These are phyloP conservation scores for Xylaria grammica DNA, from an alignment of 495 filamentous ascomycete genomes.

Conservation along the genomic window DNA sequence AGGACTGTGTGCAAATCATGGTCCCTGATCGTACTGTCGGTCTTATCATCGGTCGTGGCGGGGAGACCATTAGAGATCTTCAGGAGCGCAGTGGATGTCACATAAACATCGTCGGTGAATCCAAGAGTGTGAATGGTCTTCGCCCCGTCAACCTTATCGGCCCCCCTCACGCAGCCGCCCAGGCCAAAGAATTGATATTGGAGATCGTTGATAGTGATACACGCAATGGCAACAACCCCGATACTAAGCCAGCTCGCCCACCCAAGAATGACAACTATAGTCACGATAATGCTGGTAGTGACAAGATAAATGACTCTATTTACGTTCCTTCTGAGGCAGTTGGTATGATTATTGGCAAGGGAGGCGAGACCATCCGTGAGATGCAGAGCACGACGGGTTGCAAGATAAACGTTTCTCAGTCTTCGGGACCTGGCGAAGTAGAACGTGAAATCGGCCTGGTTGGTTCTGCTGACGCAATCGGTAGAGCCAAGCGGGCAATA, in stretches of 20 bases:
- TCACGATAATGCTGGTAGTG: slow-evolving; percentile 46
- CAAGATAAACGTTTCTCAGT: slow-evolving; percentile 86
- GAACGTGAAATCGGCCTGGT: slow-evolving; percentile 82
- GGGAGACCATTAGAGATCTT: slow-evolving; percentile 87
- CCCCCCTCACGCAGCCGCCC: slow-evolving; percentile 63
- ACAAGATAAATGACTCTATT: slow-evolving; percentile 79
- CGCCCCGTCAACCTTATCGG: slow-evolving; percentile 86
- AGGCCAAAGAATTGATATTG: slow-evolving; percentile 79
- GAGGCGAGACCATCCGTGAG: slow-evolving; percentile 85
- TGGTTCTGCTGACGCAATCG: slow-evolving; percentile 73
- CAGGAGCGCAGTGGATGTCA: slow-evolving; percentile 85
- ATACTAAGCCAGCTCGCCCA: slow-evolving; percentile 32
- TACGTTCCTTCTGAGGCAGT: slow-evolving; percentile 83
- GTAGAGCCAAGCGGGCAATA: slow-evolving; percentile 74
- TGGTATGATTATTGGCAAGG: slow-evolving; percentile 90
- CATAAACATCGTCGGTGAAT: slow-evolving; percentile 86
- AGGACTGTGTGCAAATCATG: slow-evolving; percentile 82
- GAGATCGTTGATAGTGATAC: slow-evolving; percentile 89
- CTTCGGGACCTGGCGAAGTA: slow-evolving; percentile 68
- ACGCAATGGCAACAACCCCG: slow-evolving; percentile 52
- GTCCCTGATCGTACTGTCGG: slow-evolving; percentile 88
- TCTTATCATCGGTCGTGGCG: slow-evolving; percentile 82
- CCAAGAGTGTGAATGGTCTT: slow-evolving; percentile 82
- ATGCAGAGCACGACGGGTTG: slow-evolving; percentile 82
- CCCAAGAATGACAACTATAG: slow-evolving; percentile 33